Percentiles rank a stretch among this genome's conserved stretches.
Evolutionary conservation across 2,329 filamentous ascomycete species (phyloP).

Genomic region (Aurifilum marmelostoma): DNA sequence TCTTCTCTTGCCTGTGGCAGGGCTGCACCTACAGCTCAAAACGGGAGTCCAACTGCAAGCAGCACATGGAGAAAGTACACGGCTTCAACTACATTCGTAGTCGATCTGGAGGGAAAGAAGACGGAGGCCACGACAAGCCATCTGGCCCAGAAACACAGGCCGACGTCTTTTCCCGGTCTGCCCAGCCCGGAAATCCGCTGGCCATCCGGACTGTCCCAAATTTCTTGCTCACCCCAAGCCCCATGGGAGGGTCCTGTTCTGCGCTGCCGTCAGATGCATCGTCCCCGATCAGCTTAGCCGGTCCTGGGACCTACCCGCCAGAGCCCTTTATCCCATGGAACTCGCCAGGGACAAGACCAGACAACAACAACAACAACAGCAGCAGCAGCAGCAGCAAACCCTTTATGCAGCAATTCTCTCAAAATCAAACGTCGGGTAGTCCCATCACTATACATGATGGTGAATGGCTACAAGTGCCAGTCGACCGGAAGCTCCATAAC

Average conservation of each 20-base stretch:
- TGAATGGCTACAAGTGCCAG: conserved; percentile 27
- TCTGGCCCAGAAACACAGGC: neutral
- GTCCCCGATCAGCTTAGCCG: conserved; percentile 9
- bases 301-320: conserved; percentile 13
- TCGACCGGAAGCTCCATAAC: conserved; percentile 30
- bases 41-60: conserved; percentile 80
- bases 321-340: conserved; percentile 31
- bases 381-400: conserved; percentile 28
- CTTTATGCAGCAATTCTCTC: conserved; percentile 34
- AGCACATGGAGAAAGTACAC: conserved; percentile 84
- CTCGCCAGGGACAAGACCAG: conserved; percentile 30
- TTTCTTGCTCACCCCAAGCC: conserved; percentile 22
- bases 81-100: conserved; percentile 73
- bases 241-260: conserved; percentile 8
- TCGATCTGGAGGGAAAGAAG: conserved; percentile 50
- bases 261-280: conserved; percentile 16
- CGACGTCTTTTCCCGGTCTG: conserved; percentile 2
- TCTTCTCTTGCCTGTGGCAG: conserved; percentile 67
- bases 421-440: conserved; percentile 29
- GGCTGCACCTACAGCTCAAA: conserved; percentile 75
- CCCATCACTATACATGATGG: conserved; percentile 18
- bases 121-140: neutral
- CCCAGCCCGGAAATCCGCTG: conserved; percentile 14
- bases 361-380: conserved; percentile 26
- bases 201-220: conserved; percentile 25